phyloP scores from a whole-genome alignment of 202 grass and related monocot species.

The Brachypodium distachyon region DNA sequence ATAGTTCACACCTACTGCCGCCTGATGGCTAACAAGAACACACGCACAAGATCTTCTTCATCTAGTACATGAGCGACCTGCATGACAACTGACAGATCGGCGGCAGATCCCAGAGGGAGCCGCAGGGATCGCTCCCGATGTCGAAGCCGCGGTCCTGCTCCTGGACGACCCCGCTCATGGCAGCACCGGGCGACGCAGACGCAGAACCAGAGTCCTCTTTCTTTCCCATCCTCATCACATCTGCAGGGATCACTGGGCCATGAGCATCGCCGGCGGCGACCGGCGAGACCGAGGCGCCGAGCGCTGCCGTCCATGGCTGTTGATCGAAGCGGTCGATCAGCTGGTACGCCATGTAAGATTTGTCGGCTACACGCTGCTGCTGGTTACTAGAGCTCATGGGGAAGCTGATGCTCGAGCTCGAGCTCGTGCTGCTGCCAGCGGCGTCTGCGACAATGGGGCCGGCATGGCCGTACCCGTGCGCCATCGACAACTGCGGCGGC shows the following conservation, averaged over 20 bases:
- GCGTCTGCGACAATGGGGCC: no score
- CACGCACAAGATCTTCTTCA: no score
- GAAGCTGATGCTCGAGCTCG: conserved; percentile 35
- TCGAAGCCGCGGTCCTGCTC: conserved; percentile 19
- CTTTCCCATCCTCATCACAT: conserved; percentile 28
- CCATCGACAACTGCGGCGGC: no score
- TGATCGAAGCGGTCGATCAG: conserved; percentile 12
- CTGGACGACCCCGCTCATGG: conserved; percentile 10
- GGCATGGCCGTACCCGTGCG: no score
- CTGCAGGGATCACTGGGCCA: neutral
- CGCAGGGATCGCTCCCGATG: conserved; percentile 25
- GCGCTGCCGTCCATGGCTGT: conserved; percentile 6
- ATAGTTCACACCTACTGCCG: no score
- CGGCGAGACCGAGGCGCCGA: neutral
- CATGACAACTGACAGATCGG: conserved; percentile 43
- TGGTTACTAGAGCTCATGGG: conserved; percentile 8
- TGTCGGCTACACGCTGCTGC: neutral
- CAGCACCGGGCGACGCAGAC: neutral
- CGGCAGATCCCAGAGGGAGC: conserved; percentile 63
- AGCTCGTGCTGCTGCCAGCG: neutral
- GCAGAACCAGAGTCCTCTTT: neutral
- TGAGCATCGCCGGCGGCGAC: neutral
- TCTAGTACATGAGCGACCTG: conserved; percentile 38
- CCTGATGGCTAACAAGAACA: no score
- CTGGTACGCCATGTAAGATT: conserved; percentile 34